phyloP scores from a whole-genome alignment of 2,329 filamentous ascomycete species.

The Penicillium sp. region DNA sequence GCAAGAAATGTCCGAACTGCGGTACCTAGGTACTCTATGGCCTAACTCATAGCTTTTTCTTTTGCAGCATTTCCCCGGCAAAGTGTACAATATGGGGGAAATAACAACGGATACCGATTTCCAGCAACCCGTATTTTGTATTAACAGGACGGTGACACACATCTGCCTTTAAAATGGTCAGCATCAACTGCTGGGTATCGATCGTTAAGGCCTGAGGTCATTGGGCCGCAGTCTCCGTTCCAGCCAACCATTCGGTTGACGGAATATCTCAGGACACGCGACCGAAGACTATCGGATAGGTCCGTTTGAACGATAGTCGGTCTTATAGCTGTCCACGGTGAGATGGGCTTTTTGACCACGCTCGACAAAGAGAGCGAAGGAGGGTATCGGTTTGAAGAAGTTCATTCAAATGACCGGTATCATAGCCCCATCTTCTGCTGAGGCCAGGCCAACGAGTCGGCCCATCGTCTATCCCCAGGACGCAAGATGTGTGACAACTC shows the following conservation, averaged over 20 bases:
- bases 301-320: background rate
- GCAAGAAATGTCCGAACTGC: background rate
- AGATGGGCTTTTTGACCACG: background rate
- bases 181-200: background rate
- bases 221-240: background rate
- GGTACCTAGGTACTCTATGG: background rate
- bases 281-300: too few species aligned
- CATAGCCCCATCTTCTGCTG: constrained; percentile 29
- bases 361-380: background rate
- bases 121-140: background rate
- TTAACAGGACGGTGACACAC: background rate
- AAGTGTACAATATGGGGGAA: background rate
- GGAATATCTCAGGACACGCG: background rate
- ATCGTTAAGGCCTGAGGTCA: background rate
- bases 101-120: background rate
- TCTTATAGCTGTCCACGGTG: background rate
- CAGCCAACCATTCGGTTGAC: background rate
- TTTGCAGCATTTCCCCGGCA: background rate
- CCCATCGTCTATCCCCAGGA: constrained; percentile 23
- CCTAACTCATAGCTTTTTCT: background rate
- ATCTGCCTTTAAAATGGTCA: background rate
- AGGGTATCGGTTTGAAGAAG: background rate
- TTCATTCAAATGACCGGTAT: background rate
- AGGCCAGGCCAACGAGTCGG: constrained; percentile 31
- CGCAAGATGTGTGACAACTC: constrained; percentile 27